Evolutionary conservation across 345 rosid species (phyloP), one percentile per base, ranked within the genome.

Genomic region (Nasturtium officinale): DNA sequence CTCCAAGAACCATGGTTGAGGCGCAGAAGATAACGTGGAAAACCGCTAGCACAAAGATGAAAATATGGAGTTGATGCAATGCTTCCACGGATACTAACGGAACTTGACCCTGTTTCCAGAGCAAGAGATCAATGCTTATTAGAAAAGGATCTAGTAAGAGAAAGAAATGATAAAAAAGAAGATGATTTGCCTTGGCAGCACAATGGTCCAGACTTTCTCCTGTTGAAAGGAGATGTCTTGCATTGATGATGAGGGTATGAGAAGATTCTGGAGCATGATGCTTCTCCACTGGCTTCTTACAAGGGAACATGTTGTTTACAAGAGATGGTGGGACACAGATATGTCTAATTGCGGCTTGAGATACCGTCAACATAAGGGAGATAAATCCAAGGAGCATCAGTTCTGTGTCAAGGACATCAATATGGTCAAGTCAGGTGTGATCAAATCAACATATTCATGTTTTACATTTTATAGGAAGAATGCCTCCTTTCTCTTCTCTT

Each of bases 311-410:
- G 60, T 60, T 26, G 42, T 62, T 58, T 9, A 84, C 84, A 56
- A 91, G 72, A 57, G 77, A 52, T 33, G 74, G 33, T 35, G 96
- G 87, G 55, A 88, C 81, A 80, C 98, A 94, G 6, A 88, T 80
- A 29, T 76, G 76, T 63, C 81, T 81, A 30, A 94, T 84, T 18
- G 79, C 47, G 25, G 76, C 46, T 73, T 89, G 97, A 51, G 83
- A 82, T 9, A 87, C 95, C 2, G 90, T 87, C 57, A 94, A 70
- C 67, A 94, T 72, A 17, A 94, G 86, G 45, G 98, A 94, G 45
- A 91, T 88, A 82, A 94, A 91, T 46, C 98, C 98, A 2, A 94
- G 79, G 29, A 94, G 91, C 98, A 91, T 94, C 89, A 94, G 72
- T 66, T 94, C 98, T 94, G 92, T 71, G 87, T 77, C 33, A 50